These are phyloP conservation scores for Penicillium fuscoglaucum DNA, from an alignment of 2,329 filamentous ascomycete genomes.

Conservation along the genomic window DNA sequence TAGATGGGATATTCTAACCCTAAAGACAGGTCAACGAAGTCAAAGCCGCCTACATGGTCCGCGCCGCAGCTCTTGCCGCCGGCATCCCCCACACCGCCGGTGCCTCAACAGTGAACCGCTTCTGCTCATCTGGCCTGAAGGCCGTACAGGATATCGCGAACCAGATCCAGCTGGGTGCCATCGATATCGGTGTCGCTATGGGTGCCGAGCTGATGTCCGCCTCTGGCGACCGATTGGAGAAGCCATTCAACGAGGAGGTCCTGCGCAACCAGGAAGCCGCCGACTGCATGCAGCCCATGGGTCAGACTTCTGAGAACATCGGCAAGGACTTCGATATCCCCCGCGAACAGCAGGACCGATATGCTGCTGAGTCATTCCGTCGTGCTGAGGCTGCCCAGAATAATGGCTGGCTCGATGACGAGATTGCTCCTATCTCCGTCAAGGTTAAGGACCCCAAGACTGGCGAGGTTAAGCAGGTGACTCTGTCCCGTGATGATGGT, in stretches of 20 bases:
- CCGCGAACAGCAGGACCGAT: slow-evolving; percentile 78
- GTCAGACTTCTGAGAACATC: slow-evolving; percentile 96
- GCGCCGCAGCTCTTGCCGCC: slow-evolving; percentile 83
- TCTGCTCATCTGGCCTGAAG: slow-evolving; percentile 96
- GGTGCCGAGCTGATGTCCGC: slow-evolving; percentile 87
- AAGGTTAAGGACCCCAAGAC: slow-evolving; percentile 80
- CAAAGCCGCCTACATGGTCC: slow-evolving; percentile 87
- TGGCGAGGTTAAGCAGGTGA: slow-evolving; percentile 74
- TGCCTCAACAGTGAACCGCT: slow-evolving; percentile 83
- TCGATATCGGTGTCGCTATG: slow-evolving; percentile 82
- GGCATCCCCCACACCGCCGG: slow-evolving; percentile 89
- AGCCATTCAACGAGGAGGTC: slow-evolving; percentile 76
- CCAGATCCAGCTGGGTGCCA: slow-evolving; percentile 75
- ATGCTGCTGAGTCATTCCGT: slow-evolving; percentile 81
- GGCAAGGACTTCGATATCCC: slow-evolving; percentile 83
- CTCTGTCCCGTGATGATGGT: slow-evolving; percentile 82
- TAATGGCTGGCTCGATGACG: slow-evolving; percentile 85
- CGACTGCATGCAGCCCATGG: slow-evolving; percentile 95
- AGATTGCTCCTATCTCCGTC: slow-evolving; percentile 85
- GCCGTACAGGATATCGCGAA: slow-evolving; percentile 93
- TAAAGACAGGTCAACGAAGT: slow-evolving; percentile 67
- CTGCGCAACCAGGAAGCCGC: slow-evolving; percentile 71
- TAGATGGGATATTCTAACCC: neutral
- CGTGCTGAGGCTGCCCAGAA: slow-evolving; percentile 89
- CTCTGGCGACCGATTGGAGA: slow-evolving; percentile 67